phyloP scores from a whole-genome alignment of 2,329 filamentous ascomycete genomes.

The Orbilia ellipsospora region DNA sequence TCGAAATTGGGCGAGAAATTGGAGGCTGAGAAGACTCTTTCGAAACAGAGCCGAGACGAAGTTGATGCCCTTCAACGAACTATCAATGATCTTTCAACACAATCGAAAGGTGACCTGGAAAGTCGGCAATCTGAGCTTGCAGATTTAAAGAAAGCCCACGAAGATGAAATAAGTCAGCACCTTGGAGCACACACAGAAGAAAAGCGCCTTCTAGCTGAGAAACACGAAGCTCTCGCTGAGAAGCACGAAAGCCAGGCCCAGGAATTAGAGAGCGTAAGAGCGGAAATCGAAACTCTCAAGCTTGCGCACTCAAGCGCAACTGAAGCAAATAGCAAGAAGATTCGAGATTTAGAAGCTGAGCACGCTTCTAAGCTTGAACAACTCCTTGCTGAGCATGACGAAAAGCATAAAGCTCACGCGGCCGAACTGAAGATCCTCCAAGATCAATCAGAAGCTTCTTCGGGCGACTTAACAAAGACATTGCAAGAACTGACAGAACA shows the following conservation, averaged over 20 bases:
- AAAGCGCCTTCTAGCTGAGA: constrained; percentile 44
- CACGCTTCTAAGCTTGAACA: constrained; percentile 28
- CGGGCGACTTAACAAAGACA: constrained; percentile 20
- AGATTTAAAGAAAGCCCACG: constrained; percentile 41
- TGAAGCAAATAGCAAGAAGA: constrained; percentile 22
- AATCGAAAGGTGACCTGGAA: constrained; percentile 48
- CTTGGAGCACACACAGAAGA: constrained; percentile 39
- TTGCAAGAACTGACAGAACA: constrained; percentile 40
- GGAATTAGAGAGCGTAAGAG: constrained; percentile 27
- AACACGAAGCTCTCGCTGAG: constrained; percentile 37
- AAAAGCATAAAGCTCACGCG: constrained; percentile 31
- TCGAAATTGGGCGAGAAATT: constrained; percentile 29
- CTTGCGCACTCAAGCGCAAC: constrained; percentile 17
- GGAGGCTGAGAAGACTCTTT: constrained; percentile 41
- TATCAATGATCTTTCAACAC: constrained; percentile 41
- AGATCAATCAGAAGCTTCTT: constrained; percentile 33
- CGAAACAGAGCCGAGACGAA: constrained; percentile 28
- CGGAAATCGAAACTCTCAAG: constrained; percentile 37
- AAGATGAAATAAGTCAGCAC: constrained; percentile 39
- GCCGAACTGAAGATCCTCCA: constrained; percentile 39
- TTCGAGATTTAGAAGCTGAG: constrained; percentile 31
- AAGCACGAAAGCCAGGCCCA: constrained; percentile 34
- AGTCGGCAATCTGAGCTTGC: constrained; percentile 34
- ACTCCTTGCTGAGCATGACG: constrained; percentile 38
- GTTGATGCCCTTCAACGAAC: constrained; percentile 32